Base-by-base conservation (phyloP, 805 yeast species). In the Kurtzmaniella cleridarum region DNA sequence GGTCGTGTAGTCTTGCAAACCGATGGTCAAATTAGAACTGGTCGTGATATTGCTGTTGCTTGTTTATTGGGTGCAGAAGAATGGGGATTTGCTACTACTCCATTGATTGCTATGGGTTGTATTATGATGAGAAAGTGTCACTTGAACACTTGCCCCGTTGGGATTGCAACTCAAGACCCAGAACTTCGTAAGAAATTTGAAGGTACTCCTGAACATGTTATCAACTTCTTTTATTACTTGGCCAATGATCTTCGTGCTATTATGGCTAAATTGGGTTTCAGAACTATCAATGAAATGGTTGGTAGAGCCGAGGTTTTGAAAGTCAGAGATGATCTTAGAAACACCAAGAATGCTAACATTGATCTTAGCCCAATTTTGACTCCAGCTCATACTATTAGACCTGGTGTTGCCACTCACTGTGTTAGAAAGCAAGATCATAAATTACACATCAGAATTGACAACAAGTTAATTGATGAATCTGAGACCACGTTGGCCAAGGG, bases 141-240 rank as follows among this genome's bases (percentile, higher is more conserved):
- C 62, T 71, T 86, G 43, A 86, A 87, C 69, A 79, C 95, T 30
- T 91, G 98, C 66, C 96, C 98, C 23, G 98, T 91, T 36, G 98
- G 98, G 68, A 86, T 91, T 69, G 98, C 98, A 34, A 91, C 98
- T 24, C 98, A 93, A 66, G 98, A 91, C 62, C 97, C 97, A 14
- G 87, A 81, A 49, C 75, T 91, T 50, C 79, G 98, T 67, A 78
- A 78, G 66, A 93, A 91, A 66, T 91, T 91, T 68, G 74, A 78
- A 55, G 98, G 98, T 58, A 90, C 96, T 36, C 98, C 98, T 38
- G 98, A 91, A 69, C 97, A 91, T 59, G 98, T 91, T 42, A 90
- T 91, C 66, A 91, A 91, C 75, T 93, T 91, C 75, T 93, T 93
- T 76, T 91, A 84, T 73, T 93, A 90, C 68, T 73, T 91, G 60